These are phyloP conservation scores for Sclerotinia glacialis DNA, from an alignment of 2,329 filamentous ascomycete genomes.

Conservation along the genomic window DNA sequence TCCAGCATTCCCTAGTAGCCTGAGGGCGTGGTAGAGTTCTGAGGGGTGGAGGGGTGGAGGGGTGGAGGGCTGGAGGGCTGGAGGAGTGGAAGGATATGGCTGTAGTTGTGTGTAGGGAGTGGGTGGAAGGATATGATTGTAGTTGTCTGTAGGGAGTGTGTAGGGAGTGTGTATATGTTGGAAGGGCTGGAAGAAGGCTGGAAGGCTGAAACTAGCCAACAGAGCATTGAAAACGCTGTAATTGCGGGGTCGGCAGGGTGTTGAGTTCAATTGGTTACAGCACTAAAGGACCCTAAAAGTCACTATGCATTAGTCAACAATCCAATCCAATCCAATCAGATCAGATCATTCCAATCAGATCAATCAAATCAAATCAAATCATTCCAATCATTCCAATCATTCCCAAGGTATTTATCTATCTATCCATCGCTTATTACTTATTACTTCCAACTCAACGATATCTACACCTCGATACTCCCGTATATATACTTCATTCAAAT, in stretches of 20 bases:
- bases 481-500: neutral
- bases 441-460: neutral
- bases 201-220: no score
- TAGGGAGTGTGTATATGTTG: no score
- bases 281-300: neutral
- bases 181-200: no score
- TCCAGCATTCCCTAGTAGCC: no score
- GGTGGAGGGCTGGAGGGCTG: no score
- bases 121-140: no score
- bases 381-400: neutral
- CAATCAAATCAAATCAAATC: neutral
- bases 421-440: neutral
- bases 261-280: neutral
- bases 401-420: no score
- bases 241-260: neutral
- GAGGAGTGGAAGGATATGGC: no score
- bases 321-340: neutral
- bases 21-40: no score
- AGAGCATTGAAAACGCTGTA: neutral
- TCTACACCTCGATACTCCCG: neutral
- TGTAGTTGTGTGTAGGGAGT: no score
- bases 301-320: neutral
- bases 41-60: no score
- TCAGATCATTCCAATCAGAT: neutral
- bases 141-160: no score